Evolutionary conservation across 2,329 filamentous ascomycete genomes (phyloP).

Genomic region (Aspergillus uvarum): DNA sequence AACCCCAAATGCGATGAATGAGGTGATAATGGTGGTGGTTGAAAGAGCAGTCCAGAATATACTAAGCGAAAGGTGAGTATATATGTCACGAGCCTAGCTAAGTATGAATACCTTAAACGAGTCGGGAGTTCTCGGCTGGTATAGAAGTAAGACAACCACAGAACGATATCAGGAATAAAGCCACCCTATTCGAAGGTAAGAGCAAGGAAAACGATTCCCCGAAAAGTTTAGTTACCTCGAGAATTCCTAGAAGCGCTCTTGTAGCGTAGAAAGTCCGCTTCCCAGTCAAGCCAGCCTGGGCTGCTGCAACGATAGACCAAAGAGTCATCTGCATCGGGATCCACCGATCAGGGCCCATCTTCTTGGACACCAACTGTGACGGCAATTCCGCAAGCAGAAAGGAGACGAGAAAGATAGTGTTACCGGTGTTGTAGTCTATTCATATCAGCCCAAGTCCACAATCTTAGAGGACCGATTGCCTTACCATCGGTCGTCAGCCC

Average conservation of each 20-base stretch:
- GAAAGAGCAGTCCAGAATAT: conserved; percentile 66
- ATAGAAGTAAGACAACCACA: conserved; percentile 71
- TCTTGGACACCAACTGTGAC: conserved; percentile 58
- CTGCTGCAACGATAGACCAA: conserved; percentile 51
- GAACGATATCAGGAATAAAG: conserved; percentile 60
- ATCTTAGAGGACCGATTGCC: conserved; percentile 43
- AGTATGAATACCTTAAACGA: conserved; percentile 48
- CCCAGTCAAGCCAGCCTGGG: conserved; percentile 48
- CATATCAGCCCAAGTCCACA: conserved; percentile 45
- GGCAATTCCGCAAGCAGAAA: conserved; percentile 58
- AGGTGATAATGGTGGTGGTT: conserved; percentile 36
- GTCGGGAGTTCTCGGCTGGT: conserved; percentile 62
- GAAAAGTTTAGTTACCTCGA: conserved; percentile 29
- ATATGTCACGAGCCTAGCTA: background rate
- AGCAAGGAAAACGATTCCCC: background rate
- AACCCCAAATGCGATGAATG: conserved; percentile 38
- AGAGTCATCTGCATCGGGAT: conserved; percentile 56
- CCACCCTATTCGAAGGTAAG: conserved; percentile 42
- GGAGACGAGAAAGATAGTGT: conserved; percentile 56
- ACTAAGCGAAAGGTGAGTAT: conserved; percentile 31
- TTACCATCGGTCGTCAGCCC: conserved; percentile 33
- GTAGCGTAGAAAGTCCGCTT: conserved; percentile 40
- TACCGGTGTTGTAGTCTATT: conserved; percentile 54
- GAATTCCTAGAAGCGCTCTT: conserved; percentile 42
- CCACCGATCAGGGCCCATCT: conserved; percentile 55